These are phyloP conservation scores for Dactylis glomerata DNA, from an alignment of 176 grass and related monocot genomes.

Conservation along the genomic window DNA sequence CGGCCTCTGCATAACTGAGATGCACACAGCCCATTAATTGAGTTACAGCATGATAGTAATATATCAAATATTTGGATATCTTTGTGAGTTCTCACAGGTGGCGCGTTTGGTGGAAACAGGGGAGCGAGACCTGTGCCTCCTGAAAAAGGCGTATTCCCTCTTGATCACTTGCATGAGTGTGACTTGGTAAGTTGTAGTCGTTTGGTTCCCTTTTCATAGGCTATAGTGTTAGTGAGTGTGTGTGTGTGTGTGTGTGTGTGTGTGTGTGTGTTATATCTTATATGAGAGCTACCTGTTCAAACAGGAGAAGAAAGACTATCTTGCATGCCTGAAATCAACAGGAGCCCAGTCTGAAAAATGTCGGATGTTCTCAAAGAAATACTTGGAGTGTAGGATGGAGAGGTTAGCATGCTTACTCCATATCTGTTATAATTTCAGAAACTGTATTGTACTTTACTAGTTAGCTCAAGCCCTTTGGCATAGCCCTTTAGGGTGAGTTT, in stretches of 20 bases:
- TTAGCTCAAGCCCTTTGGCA: background rate
- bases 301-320: conserved; percentile 90
- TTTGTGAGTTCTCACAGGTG: conserved; percentile 46
- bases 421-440: background rate
- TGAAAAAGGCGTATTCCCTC: conserved; percentile 91
- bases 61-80: background rate
- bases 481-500: background rate
- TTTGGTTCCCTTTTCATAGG: background rate
- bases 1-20: too few relatives aligned
- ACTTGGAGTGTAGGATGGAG: conserved; percentile 72
- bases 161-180: conserved; percentile 87
- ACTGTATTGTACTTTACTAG: background rate
- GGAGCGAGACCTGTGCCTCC: conserved; percentile 79
- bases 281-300: conserved; percentile 15
- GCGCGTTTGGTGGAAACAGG: conserved; percentile 89
- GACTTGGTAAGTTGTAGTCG: conserved; percentile 52
- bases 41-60: background rate
- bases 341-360: conserved; percentile 72
- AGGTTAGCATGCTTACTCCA: conserved; percentile 39
- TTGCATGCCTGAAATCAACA: conserved; percentile 77
- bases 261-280: too few relatives aligned
- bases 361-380: conserved; percentile 64
- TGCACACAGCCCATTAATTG: too few relatives aligned
- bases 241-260: too few relatives aligned
- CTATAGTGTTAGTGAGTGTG: background rate